phyloP scores from a whole-genome alignment of 176 grass and related monocot genomes.

The Avena sativa region DNA sequence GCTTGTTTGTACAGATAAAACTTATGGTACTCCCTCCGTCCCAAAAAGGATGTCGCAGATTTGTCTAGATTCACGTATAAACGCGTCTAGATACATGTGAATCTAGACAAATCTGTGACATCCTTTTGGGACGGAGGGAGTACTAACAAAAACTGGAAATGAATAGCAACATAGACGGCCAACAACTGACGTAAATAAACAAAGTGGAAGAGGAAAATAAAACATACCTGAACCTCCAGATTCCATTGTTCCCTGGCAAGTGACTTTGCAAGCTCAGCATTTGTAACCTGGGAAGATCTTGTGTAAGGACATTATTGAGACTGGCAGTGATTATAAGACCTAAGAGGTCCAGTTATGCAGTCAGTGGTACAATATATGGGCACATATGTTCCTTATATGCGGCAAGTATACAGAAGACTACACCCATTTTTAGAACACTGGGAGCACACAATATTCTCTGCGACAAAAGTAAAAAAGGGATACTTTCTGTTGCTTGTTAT shows the following conservation, averaged over 20 bases:
- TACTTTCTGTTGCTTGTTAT: background rate
- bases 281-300: constrained; percentile 61
- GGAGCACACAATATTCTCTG: constrained; percentile 13
- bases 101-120: no score
- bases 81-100: no score
- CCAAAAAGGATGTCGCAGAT: no score
- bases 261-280: constrained; percentile 84
- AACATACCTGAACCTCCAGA: constrained; percentile 79
- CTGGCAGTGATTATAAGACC: background rate
- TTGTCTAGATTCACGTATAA: no score
- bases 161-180: background rate
- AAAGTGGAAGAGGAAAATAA: constrained; percentile 31
- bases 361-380: background rate
- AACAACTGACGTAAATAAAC: constrained; percentile 7
- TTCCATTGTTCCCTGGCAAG: constrained; percentile 84
- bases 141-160: background rate
- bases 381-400: background rate
- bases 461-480: background rate
- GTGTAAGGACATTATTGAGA: constrained; percentile 24
- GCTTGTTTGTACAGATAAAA: background rate
- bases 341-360: background rate
- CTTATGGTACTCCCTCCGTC: background rate
- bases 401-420: background rate
- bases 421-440: background rate
- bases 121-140: no score